Evolutionary conservation across 257 asterid species (phyloP).

Genomic region (Catharanthus roseus): DNA sequence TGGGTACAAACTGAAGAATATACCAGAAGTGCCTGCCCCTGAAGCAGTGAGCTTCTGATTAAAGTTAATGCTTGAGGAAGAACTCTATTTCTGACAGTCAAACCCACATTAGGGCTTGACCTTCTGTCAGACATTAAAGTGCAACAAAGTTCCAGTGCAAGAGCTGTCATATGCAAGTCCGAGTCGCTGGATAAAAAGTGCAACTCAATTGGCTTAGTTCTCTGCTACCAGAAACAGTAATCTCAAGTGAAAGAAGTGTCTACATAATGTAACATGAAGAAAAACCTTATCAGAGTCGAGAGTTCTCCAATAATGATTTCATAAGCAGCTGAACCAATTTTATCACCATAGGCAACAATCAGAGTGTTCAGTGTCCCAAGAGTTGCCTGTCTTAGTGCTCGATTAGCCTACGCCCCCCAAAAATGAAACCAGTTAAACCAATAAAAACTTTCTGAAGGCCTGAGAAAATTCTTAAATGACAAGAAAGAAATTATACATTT

Average conservation of each 20-base stretch:
- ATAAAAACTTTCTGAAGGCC: not conserved
- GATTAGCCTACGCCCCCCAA: slow-evolving; percentile 73
- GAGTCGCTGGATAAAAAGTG: slow-evolving; percentile 61
- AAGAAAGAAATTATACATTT: not conserved
- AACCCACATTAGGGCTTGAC: slow-evolving; percentile 82
- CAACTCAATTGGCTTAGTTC: slow-evolving; percentile 2
- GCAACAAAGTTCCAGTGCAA: slow-evolving; percentile 87
- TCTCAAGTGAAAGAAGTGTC: slow-evolving; percentile 4
- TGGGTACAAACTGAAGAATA: slow-evolving; percentile 12
- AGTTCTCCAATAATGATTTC: slow-evolving; percentile 94
- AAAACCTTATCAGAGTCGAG: slow-evolving; percentile 87
- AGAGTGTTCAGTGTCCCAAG: slow-evolving; percentile 88
- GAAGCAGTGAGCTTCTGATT: slow-evolving; percentile 85
- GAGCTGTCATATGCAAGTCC: slow-evolving; percentile 96
- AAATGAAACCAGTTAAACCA: slow-evolving; percentile 14
- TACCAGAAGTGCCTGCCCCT: slow-evolving; percentile 99
- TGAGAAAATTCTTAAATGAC: not conserved
- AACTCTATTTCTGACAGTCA: slow-evolving; percentile 88
- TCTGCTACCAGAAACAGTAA: not conserved
- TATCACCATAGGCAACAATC: slow-evolving; percentile 88
- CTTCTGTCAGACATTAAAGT: slow-evolving; percentile 96
- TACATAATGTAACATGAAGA: not conserved
- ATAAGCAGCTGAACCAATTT: slow-evolving; percentile 85
- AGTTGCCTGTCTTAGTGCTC: slow-evolving; percentile 92
- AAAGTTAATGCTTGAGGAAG: slow-evolving; percentile 90